Percentiles rank a stretch among this genome's conserved stretches.
phyloP scores from a whole-genome alignment of 192 early-diverging fungal genomes.

The Martensiomyces pterosporus region DNA sequence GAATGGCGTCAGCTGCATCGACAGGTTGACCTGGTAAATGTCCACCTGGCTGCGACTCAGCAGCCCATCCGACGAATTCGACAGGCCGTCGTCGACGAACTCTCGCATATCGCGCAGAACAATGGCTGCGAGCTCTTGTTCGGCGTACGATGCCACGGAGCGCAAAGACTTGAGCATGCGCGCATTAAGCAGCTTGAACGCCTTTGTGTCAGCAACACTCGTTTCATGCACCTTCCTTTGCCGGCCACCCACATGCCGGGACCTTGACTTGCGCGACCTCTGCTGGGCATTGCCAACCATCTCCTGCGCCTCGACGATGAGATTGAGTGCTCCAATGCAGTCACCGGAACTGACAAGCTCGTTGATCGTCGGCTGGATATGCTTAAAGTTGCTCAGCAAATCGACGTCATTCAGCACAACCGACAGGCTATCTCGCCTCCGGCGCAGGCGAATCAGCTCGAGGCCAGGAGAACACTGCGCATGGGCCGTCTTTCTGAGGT shows the following conservation, averaged over 20 bases:
- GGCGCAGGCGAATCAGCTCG: constrained; percentile 76
- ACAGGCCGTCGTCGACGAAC: constrained; percentile 46
- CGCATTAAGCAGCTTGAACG: constrained; percentile 30
- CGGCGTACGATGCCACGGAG: constrained; percentile 17
- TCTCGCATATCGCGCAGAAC: constrained; percentile 49
- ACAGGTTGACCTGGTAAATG: constrained; percentile 47
- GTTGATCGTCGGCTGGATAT: constrained; percentile 81
- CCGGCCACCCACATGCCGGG: too few species aligned
- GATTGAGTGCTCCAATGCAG: constrained; percentile 83
- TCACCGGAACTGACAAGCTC: constrained; percentile 73
- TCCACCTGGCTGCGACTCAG: constrained; percentile 27
- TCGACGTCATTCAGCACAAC: constrained; percentile 65
- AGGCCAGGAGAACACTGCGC: constrained; percentile 73
- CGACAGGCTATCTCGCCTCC: constrained; percentile 67
- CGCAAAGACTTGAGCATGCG: constrained; percentile 16
- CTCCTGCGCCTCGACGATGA: constrained; percentile 79
- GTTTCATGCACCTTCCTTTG: too few species aligned
- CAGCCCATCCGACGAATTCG: constrained; percentile 12
- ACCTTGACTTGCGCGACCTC: constrained; percentile 8
- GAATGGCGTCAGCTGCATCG: constrained; percentile 63
- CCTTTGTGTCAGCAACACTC: constrained; percentile 19
- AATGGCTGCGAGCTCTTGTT: constrained; percentile 43
- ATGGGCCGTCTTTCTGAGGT: constrained; percentile 60
- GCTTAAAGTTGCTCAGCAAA: constrained; percentile 69
- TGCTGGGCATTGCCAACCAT: constrained; percentile 26